These are phyloP conservation scores for Cyberlindnera petersonii DNA, from an alignment of 805 yeast genomes.

Conservation along the genomic window DNA sequence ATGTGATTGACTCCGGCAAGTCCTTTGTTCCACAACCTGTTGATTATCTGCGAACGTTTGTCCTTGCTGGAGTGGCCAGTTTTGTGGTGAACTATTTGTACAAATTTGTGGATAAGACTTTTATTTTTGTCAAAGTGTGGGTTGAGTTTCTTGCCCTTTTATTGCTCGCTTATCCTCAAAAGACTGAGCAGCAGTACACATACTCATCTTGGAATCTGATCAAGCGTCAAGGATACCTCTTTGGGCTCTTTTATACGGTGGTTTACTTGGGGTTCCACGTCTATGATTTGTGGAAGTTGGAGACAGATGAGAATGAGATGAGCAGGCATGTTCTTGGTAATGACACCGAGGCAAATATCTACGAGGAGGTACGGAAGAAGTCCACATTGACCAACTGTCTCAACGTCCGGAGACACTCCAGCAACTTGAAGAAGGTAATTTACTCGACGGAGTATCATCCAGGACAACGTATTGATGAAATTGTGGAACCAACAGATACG, in stretches of 20 bases:
- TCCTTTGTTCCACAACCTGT: constrained; percentile 34
- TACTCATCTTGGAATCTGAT: constrained; percentile 36
- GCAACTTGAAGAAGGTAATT: constrained; percentile 17
- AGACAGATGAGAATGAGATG: constrained; percentile 10
- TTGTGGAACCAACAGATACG: constrained; percentile 5
- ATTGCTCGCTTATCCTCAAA: constrained; percentile 39
- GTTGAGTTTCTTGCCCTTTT: constrained; percentile 33
- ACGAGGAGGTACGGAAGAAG: constrained; percentile 25
- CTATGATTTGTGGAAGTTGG: constrained; percentile 30
- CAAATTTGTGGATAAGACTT: constrained; percentile 29
- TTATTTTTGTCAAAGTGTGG: constrained; percentile 34
- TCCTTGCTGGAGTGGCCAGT: constrained; percentile 35
- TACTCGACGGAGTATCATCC: constrained; percentile 17
- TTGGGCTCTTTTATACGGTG: constrained; percentile 28
- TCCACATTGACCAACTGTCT: constrained; percentile 36
- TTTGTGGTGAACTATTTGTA: constrained; percentile 25
- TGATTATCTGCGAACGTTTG: constrained; percentile 37
- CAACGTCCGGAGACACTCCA: constrained; percentile 32
- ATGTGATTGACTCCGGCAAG: constrained; percentile 11
- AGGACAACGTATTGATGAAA: constrained; percentile 9
- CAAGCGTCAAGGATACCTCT: constrained; percentile 36
- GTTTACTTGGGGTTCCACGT: constrained; percentile 31
- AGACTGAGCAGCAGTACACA: constrained; percentile 24
- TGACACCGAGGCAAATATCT: constrained; percentile 14
- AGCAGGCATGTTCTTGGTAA: constrained; percentile 8